These are phyloP conservation scores for Pontederia paniculata DNA, from an alignment of 176 grass and related monocot species.

Conservation along the genomic window DNA sequence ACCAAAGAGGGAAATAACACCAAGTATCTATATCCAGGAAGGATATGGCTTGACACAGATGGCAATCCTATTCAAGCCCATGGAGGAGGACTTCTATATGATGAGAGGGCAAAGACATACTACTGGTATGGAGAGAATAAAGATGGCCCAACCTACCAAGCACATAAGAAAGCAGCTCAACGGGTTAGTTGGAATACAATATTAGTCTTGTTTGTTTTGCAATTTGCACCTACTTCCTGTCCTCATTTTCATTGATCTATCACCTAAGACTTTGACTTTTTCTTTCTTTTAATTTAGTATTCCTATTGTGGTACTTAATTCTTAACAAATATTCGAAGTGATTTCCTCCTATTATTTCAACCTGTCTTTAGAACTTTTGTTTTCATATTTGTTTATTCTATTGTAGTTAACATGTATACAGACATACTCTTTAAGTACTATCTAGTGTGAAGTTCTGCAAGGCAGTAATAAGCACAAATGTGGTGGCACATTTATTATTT, in stretches of 20 bases:
- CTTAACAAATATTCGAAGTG: no score
- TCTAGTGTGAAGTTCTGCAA: no score
- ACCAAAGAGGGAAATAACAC: constrained; percentile 35
- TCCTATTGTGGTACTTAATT: neutral
- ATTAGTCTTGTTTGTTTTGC: constrained; percentile 9
- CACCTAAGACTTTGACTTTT: neutral
- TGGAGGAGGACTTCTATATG: constrained; percentile 83
- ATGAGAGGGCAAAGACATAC: constrained; percentile 41
- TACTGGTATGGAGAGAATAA: constrained; percentile 99
- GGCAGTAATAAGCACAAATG: no score
- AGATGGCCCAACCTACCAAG: constrained; percentile 75
- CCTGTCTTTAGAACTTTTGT: no score
- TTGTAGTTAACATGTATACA: no score
- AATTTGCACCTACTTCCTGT: neutral
- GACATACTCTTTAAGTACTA: no score
- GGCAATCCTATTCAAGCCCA: constrained; percentile 91
- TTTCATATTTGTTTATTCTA: no score
- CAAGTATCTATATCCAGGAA: constrained; percentile 50
- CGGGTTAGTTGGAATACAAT: constrained; percentile 40
- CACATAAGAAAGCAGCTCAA: constrained; percentile 63
- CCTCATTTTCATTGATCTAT: constrained; percentile 2
- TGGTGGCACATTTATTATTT: no score
- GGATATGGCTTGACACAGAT: constrained; percentile 82
- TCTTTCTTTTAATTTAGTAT: neutral
- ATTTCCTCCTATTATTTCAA: no score